phyloP scores from a whole-genome alignment of 352 stramenopile genomes.

The Phytophthora colocasiae region DNA sequence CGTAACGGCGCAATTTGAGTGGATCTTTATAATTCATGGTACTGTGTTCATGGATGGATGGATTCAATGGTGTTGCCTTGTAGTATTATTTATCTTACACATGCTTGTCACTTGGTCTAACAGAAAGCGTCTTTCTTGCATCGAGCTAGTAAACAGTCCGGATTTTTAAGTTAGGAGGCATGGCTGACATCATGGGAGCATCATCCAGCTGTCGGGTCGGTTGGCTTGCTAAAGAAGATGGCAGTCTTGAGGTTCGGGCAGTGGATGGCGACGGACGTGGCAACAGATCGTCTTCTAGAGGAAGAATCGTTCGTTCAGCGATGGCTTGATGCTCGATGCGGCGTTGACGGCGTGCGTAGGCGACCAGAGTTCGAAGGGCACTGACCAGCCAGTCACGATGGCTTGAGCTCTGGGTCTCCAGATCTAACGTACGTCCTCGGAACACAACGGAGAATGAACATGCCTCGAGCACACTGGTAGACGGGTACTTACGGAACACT shows the following conservation, averaged over 20 bases:
- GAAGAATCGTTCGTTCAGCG: conserved; percentile 58
- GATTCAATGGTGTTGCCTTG: conserved; percentile 15
- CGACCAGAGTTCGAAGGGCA: conserved; percentile 75
- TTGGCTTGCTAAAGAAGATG: conserved; percentile 9
- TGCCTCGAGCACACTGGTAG: conserved; percentile 44
- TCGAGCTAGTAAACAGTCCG: conserved; percentile 42
- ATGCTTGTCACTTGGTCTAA: conserved; percentile 1
- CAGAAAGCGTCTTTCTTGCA: conserved; percentile 1
- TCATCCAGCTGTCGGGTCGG: conserved; percentile 20
- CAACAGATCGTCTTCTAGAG: conserved; percentile 43
- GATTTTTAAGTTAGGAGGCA: conserved; percentile 38
- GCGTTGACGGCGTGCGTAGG: conserved; percentile 76
- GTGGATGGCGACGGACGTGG: conserved; percentile 1
- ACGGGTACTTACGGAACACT: conserved; percentile 82
- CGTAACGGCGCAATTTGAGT: conserved; percentile 35
- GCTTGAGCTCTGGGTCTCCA: conserved; percentile 77
- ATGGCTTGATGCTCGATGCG: conserved; percentile 82
- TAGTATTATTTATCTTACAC: conserved; percentile 34
- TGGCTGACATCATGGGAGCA: conserved; percentile 15
- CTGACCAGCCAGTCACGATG: conserved; percentile 88
- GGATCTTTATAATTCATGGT: conserved; percentile 19
- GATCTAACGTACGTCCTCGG: conserved; percentile 73
- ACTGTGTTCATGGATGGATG: conserved; percentile 22
- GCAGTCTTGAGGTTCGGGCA: conserved; percentile 1
- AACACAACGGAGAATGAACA: conserved; percentile 86